Evolutionary conservation across 495 filamentous ascomycete genomes (phyloP), one percentile per base, ranked within the genome.

Genomic region (Neohortaea acidophila): DNA sequence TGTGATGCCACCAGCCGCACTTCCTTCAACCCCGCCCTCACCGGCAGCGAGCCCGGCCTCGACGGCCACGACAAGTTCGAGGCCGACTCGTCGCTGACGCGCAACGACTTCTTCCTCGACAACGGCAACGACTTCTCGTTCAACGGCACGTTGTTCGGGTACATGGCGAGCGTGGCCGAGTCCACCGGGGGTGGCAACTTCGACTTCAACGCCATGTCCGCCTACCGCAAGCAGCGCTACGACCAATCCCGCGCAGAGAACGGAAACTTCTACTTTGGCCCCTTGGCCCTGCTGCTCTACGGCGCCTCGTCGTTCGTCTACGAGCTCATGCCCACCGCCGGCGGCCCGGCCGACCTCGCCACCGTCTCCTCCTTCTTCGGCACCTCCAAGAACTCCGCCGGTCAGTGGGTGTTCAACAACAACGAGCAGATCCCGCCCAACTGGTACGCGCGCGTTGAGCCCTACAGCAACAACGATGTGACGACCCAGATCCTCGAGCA

Each of bases 61-160:
- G 48, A 63, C 38, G 57, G 56, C 23, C 61, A 65, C 48, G 62
- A 65, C 42, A 63, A 61, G 44, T 62, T 65, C 40, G 62, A 65
- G 41, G 39, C 38, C 2, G 59, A 65, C 33, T 53, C 56, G 0
- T 62, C 59, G 13, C 49, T 65, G 4, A 59, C 62, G 13, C 54
- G 62, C 8, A 56, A 60, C 31, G 60, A 65, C 40, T 65, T 49
- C 45, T 65, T 60, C 49, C 33, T 52, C 5, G 46, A 36, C 36
- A 36, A 53, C 10, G 57, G 59, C 25, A 56, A 65, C 36, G 47
- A 62, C 47, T 60, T 51, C 43, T 39, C 19, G 17, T 45, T 27
- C 31, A 62, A 65, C 45, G 49, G 47, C n/a, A 63, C 57, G 13
- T 47, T 64, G 4, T 64, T 59, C 42, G 43, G 29, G 22, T 45